A percentile compares a stretch with the other conserved stretches of the same genome.
These are phyloP conservation scores for Exutisphaerella laricina DNA, from an alignment of 2,329 filamentous ascomycete species.

Conservation along the genomic window DNA sequence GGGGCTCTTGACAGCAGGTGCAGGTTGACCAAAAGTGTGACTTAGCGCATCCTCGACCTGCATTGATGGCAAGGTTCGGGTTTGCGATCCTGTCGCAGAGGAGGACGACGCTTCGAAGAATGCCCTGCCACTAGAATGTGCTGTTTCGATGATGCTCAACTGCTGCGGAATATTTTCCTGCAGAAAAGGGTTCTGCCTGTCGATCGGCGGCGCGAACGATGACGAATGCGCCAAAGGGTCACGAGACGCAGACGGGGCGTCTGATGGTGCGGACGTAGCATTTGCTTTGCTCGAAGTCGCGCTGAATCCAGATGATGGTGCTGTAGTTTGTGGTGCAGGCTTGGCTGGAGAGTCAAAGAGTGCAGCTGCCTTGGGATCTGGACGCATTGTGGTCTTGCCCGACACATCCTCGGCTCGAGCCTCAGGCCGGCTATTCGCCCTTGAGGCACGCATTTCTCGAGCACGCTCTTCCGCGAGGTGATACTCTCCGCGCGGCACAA, in stretches of 20 bases:
- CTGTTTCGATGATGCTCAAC: neutral
- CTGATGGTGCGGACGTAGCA: neutral
- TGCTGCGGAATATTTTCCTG: conserved; percentile 5
- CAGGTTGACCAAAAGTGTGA: conserved; percentile 20
- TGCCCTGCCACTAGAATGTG: too few relatives aligned
- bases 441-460: conserved; percentile 24
- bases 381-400: neutral
- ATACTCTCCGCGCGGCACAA: conserved; percentile 35
- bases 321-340: neutral
- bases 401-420: conserved; percentile 13
- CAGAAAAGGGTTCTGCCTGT: conserved; percentile 10
- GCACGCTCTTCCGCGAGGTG: conserved; percentile 31
- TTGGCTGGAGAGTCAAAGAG: neutral
- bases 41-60: conserved; percentile 21
- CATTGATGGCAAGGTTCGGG: conserved; percentile 22
- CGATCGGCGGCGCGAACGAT: conserved; percentile 9
- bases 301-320: neutral
- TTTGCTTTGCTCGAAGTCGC: conserved; percentile 3
- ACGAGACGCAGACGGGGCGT: conserved; percentile 2
- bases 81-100: conserved; percentile 3
- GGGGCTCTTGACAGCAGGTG: conserved; percentile 2
- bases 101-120: too few relatives aligned
- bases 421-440: conserved; percentile 17
- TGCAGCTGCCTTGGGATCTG: neutral
- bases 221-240: conserved; percentile 15